Evolutionary conservation across 2,329 filamentous ascomycete species (phyloP), one percentile per base, ranked within the genome.

Genomic region (Rhytidhysteron rufulum): DNA sequence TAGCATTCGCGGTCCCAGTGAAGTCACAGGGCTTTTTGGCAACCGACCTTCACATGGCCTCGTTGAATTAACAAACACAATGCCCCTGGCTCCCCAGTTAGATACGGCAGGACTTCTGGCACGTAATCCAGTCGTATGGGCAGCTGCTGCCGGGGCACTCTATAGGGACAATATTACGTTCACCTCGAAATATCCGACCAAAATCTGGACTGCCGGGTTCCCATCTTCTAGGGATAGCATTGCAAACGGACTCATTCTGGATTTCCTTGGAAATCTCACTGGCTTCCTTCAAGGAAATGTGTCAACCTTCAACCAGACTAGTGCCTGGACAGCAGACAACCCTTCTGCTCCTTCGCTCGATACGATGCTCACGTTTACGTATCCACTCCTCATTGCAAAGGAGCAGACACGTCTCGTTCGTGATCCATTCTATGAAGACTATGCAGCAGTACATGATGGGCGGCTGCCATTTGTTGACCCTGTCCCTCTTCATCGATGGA

Each of bases 401-500:
- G 65, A 72, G 48, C 74, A 75, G 46, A 68, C 58, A 9, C 54
- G 48, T n/a, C 65, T 67, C 3, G 59, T 78, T 17, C 65, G 69
- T 2, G 63, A 72, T 13, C 70, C 73, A 0, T 76, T 77, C 50
- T 75, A 73, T 42, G 60, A 58, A 4, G 72, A 74, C 47, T 78
- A 77, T 44, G 71, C 68, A 1, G 66, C 67, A 1, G 60, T 57
- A 0, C 57, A 76, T 42, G 62, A 66, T 22, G 73, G 72, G 2
- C 66, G 70, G 4, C 53, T 47, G 2, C 74, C 74, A 0, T 75
- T 75, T 37, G 61, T 78, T 31, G 68, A 77, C 40, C 74, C 75
- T 0, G 65, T 67, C 0, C 73, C 75, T 1, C 47, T 73, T 1
- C 61, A 63, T 0, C 68, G 74, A 9, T 77, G 73, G 70, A 60